Evolutionary conservation across 83 land plant genomes (phyloP).

Genomic region (Picea abies): DNA sequence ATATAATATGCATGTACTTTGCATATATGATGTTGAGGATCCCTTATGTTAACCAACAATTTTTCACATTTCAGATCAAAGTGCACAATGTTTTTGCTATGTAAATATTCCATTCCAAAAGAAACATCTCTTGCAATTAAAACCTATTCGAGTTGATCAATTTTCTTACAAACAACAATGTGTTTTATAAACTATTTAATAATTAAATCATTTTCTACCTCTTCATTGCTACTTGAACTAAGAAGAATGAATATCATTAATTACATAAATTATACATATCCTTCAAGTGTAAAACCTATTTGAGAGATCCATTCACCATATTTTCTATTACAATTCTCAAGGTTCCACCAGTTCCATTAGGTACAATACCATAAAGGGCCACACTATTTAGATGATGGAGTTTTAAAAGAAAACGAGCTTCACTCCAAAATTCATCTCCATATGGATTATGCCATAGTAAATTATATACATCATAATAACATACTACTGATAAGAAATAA

Average conservation of each 20-base stretch:
- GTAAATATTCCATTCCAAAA: constrained; percentile 84
- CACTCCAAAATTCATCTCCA: constrained; percentile 72
- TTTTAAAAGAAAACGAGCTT: constrained; percentile 53
- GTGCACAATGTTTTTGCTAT: constrained; percentile 70
- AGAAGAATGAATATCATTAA: not conserved
- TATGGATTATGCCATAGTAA: constrained; percentile 13
- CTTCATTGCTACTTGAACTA: not conserved
- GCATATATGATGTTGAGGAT: constrained; percentile 74
- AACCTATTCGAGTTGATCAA: constrained; percentile 61
- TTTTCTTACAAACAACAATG: constrained; percentile 34
- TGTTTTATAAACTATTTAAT: not conserved
- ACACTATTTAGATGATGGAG: constrained; percentile 32
- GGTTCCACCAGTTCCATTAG: constrained; percentile 17
- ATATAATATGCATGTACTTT: constrained; percentile 38
- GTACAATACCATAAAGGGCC: constrained; percentile 29
- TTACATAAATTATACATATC: constrained; percentile 32
- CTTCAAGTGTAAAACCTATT: constrained; percentile 46
- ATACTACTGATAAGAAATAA: not conserved
- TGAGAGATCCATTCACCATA: constrained; percentile 77
- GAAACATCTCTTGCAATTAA: constrained; percentile 74
- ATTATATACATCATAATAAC: not conserved
- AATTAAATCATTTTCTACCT: not conserved
- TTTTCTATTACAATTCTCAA: constrained; percentile 25
- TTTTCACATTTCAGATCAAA: constrained; percentile 82
- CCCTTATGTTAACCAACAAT: constrained; percentile 70